Evolutionary conservation across 257 asterid species (phyloP), one percentile per base, ranked within the genome.

Genomic region (Linderniella brevidens): DNA sequence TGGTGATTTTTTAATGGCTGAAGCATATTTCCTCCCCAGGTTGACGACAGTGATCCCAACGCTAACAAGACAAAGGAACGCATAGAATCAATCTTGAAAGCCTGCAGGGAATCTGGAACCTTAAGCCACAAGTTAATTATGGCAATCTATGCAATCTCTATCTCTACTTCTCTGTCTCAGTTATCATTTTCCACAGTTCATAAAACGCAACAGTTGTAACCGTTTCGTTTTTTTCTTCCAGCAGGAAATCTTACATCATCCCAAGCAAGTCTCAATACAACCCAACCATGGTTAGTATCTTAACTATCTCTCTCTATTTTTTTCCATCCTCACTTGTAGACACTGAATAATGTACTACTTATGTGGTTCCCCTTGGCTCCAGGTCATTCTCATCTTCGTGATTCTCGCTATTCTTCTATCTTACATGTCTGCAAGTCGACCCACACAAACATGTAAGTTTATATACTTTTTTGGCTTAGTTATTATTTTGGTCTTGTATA

Each of bases 61-160:
- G 85, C 98, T 57, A 69, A 65, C 64, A 81, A 71, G 66, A 81
- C 93, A 4, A 77, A 62, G 37, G 76, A 69, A 50, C 64, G 55
- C 54, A 50, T 90, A 36, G 98, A 90, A 52, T 59, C 62, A 29
- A 71, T 79, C 56, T 57, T 84, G 78, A 84, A 69, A 64, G 52
- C 64, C 17, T 84, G 98, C 92, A 78, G 78, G 78, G 95, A 79
- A 14, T 85, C 96, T 11, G 96, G 88, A 67, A 67, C 68, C 58
- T 49, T 75, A 46, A 60, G 38, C 49, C 58, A 68, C 45, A 68
- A 78, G 83, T 64, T 62, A 18, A 51, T 38, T 13, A 45, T 20
- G 5, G 14, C n/a, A n/a, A n/a, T n/a, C n/a, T n/a, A n/a, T 2
- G 32, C 32, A 25, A 3, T 6, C 32, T 25, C 32, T 25, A 3